Percentiles rank a stretch among this genome's conserved stretches.
Evolutionary conservation across 441 rosid genomes (phyloP).

Genomic region (Sinapis alba): DNA sequence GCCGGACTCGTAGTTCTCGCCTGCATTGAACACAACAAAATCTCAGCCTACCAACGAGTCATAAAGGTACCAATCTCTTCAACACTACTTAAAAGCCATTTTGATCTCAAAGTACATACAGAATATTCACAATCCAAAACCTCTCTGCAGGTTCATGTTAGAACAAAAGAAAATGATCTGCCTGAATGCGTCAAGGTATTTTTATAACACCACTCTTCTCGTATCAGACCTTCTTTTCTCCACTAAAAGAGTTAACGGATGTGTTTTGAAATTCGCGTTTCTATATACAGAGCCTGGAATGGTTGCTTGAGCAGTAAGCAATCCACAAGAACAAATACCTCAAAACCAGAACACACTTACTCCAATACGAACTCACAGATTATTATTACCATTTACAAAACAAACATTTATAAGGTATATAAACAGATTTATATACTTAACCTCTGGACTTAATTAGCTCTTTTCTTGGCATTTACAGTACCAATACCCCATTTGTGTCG

Average conservation of each 20-base stretch:
- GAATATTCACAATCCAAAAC: slow-evolving; percentile 4
- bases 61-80: slow-evolving; percentile 52
- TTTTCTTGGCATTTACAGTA: neutral
- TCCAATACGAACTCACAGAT: slow-evolving; percentile 32
- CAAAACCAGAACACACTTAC: slow-evolving; percentile 22
- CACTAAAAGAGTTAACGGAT: neutral
- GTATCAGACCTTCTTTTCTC: neutral
- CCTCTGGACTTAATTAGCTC: slow-evolving; percentile 15
- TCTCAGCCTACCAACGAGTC: slow-evolving; percentile 57
- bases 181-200: slow-evolving; percentile 78
- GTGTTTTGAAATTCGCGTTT: slow-evolving; percentile 3
- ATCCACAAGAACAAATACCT: slow-evolving; percentile 1
- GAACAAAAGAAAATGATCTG: slow-evolving; percentile 73
- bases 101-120: neutral
- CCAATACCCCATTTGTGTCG: slow-evolving; percentile 21
- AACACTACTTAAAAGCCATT: neutral
- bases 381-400: slow-evolving; percentile 24
- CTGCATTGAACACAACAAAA: slow-evolving; percentile 50
- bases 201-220: neutral
- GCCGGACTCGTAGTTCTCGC: slow-evolving; percentile 82
- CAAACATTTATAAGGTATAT: slow-evolving; percentile 10
- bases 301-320: slow-evolving; percentile 54
- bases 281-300: slow-evolving; percentile 65
- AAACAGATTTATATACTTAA: slow-evolving; percentile 18
- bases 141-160: slow-evolving; percentile 69